These are phyloP conservation scores for Lachancea waltii DNA, from an alignment of 805 yeast genomes.

Conservation along the genomic window DNA sequence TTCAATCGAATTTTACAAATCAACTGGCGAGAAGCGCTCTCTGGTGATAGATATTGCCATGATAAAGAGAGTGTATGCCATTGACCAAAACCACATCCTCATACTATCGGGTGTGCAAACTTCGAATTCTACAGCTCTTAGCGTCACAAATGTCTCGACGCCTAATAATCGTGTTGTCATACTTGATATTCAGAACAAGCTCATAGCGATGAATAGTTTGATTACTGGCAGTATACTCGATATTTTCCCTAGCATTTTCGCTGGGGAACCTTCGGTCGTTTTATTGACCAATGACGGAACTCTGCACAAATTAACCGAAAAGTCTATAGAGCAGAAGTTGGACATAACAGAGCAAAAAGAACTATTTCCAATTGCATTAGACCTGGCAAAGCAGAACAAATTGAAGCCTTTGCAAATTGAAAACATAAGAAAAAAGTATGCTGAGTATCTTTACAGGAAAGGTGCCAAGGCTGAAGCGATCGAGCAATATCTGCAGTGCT, in stretches of 20 bases:
- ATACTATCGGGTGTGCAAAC: constrained; percentile 46
- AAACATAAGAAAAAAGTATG: constrained; percentile 52
- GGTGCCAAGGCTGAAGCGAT: constrained; percentile 66
- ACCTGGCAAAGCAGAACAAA: constrained; percentile 45
- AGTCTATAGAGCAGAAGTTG: constrained; percentile 58
- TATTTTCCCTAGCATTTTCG: constrained; percentile 38
- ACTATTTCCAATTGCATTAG: constrained; percentile 64
- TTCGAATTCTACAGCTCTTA: constrained; percentile 29
- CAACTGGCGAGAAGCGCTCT: constrained; percentile 46
- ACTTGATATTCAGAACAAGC: constrained; percentile 63
- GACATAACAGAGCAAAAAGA: constrained; percentile 63
- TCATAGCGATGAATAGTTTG: constrained; percentile 61
- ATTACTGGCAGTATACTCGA: constrained; percentile 60
- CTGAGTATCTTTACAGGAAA: constrained; percentile 61
- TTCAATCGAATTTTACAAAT: constrained; percentile 57
- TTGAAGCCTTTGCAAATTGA: constrained; percentile 22
- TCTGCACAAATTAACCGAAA: constrained; percentile 61
- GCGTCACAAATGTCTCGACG: constrained; percentile 30
- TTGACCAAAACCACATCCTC: constrained; percentile 51
- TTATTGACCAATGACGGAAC: constrained; percentile 71
- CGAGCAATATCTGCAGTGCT: constrained; percentile 58
- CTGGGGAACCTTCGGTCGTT: constrained; percentile 46
- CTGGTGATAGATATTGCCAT: constrained; percentile 54
- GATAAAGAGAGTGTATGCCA: constrained; percentile 38
- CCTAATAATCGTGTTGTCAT: constrained; percentile 52